phyloP scores from a whole-genome alignment of 2,329 filamentous ascomycete species.

The Monilinia vaccinii-corymbosi region DNA sequence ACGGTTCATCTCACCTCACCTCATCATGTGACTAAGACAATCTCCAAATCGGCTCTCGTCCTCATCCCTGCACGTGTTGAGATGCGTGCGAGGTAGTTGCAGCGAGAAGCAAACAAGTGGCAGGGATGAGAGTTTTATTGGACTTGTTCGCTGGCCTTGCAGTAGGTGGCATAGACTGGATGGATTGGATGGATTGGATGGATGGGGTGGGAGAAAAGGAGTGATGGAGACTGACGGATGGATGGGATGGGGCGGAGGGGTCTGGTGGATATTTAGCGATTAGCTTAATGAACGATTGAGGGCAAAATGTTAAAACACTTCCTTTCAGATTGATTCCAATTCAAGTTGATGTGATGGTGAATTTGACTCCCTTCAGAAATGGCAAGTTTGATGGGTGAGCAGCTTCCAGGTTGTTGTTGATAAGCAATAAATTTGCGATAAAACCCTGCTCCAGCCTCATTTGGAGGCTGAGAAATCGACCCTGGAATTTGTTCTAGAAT shows the following conservation, averaged over 20 bases:
- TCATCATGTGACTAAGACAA: background rate
- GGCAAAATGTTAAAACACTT: too few relatives aligned
- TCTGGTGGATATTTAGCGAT: background rate
- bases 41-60: background rate
- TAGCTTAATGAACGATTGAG: too few relatives aligned
- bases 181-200: background rate
- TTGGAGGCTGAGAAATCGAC: slow-evolving; percentile 1
- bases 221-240: background rate
- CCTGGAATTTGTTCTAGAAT: background rate
- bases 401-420: too few relatives aligned
- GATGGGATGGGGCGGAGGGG: background rate
- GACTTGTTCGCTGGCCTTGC: slow-evolving; percentile 9
- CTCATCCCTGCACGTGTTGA: background rate
- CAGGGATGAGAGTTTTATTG: background rate
- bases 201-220: background rate
- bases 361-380: background rate
- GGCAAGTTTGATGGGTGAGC: background rate
- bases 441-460: background rate
- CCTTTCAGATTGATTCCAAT: too few relatives aligned
- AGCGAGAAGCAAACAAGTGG: background rate
- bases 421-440: slow-evolving; percentile 1
- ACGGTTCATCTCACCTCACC: background rate
- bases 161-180: background rate
- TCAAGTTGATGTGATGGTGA: background rate
- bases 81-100: background rate